These are phyloP conservation scores for Mycena metata DNA, from an alignment of 768 basidiomycete species.

Conservation along the genomic window DNA sequence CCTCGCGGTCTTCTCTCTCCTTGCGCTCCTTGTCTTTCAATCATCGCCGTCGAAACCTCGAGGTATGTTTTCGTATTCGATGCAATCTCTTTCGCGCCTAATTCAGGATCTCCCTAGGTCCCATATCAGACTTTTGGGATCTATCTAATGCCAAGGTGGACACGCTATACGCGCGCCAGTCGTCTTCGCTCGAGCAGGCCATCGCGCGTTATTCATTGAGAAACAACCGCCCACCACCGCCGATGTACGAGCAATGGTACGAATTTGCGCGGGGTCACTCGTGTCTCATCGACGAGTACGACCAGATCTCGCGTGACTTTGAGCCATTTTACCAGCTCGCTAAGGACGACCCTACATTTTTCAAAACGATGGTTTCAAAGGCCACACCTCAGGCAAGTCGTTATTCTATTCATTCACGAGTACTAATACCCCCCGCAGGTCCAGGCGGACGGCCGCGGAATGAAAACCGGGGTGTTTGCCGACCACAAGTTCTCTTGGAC, in stretches of 20 bases:
- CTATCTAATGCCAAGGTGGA: slow-evolving; percentile 6
- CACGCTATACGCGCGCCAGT: slow-evolving; percentile 27
- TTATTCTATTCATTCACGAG: background rate
- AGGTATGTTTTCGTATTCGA: background rate
- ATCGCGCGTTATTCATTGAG: slow-evolving; percentile 33
- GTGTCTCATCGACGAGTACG: slow-evolving; percentile 40
- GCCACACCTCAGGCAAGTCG: slow-evolving; percentile 6
- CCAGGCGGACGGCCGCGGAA: slow-evolving; percentile 26
- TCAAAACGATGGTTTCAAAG: slow-evolving; percentile 32
- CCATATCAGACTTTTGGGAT: background rate
- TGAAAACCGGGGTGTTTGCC: slow-evolving; percentile 32
- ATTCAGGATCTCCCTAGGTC: background rate
- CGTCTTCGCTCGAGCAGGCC: slow-evolving; percentile 32
- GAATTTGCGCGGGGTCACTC: slow-evolving; percentile 24
- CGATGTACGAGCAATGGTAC: slow-evolving; percentile 36
- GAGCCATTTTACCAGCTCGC: slow-evolving; percentile 40
- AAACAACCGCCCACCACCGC: slow-evolving; percentile 37
- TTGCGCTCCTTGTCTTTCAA: background rate
- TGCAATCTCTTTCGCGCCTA: background rate
- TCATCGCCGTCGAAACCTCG: background rate
- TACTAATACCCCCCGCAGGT: background rate
- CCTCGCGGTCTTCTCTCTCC: background rate
- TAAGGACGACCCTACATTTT: slow-evolving; percentile 32
- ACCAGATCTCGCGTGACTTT: slow-evolving; percentile 38
- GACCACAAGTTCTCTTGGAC: slow-evolving; percentile 21